These are phyloP conservation scores for Chaetothyriales sp. DNA, from an alignment of 2,329 filamentous ascomycete species.

Conservation along the genomic window DNA sequence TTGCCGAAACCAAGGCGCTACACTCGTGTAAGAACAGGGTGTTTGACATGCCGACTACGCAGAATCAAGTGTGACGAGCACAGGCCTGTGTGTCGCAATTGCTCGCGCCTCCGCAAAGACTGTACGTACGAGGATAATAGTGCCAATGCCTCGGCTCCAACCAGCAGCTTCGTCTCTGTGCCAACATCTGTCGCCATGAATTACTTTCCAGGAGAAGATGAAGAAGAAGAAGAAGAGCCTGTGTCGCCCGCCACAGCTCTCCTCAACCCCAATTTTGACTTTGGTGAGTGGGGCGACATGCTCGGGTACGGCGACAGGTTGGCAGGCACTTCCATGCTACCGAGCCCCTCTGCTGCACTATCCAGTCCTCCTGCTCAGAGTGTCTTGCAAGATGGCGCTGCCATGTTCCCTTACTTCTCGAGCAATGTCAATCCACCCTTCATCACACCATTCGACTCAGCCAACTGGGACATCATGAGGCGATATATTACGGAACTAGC, in stretches of 20 bases:
- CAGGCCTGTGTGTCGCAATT: conserved; percentile 3
- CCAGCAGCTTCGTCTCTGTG: neutral
- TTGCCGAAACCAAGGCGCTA: neutral
- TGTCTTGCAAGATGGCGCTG: neutral
- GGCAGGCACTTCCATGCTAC: neutral
- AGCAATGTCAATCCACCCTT: conserved; percentile 5
- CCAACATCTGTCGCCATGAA: too few species aligned
- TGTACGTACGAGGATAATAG: neutral
- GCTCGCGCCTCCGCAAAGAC: neutral
- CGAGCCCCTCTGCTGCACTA: neutral
- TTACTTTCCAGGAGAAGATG: neutral
- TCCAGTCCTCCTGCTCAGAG: neutral
- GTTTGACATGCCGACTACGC: conserved; percentile 5
- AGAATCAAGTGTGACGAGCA: conserved; percentile 9
- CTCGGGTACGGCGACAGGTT: conserved; percentile 1
- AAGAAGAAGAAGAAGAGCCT: neutral
- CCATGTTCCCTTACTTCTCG: conserved; percentile 5
- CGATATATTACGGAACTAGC: conserved; percentile 2
- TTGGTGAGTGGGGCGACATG: conserved; percentile 1
- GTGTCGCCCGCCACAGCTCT: neutral
- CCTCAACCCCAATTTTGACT: neutral
- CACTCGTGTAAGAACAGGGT: conserved; percentile 2
- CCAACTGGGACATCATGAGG: conserved; percentile 4
- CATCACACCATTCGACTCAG: conserved; percentile 4
- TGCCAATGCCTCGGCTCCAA: neutral